These are phyloP conservation scores for Lentinula boryana DNA, from an alignment of 768 basidiomycete genomes.

Conservation along the genomic window DNA sequence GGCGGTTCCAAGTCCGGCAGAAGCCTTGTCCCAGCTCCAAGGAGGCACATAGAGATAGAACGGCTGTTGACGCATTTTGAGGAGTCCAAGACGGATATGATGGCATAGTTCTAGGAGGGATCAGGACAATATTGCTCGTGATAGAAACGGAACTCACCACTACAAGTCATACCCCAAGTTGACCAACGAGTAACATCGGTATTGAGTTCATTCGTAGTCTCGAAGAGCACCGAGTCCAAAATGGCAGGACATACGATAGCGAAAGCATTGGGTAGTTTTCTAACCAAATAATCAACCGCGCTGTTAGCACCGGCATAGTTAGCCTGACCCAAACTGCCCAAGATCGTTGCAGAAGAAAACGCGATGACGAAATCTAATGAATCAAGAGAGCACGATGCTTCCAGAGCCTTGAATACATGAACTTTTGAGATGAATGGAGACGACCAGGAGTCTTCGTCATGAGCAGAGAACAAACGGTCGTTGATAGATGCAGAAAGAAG, in stretches of 20 bases:
- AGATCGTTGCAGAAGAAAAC: slow-evolving; percentile 15
- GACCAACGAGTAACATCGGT: slow-evolving; percentile 3
- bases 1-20: slow-evolving; percentile 12
- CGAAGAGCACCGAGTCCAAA: slow-evolving; percentile 9
- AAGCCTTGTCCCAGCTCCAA: slow-evolving; percentile 16
- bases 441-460: slow-evolving; percentile 16
- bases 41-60: slow-evolving; percentile 18
- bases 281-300: slow-evolving; percentile 11
- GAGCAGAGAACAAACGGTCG: slow-evolving; percentile 15
- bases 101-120: slow-evolving; percentile 15
- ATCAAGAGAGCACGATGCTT: slow-evolving; percentile 7
- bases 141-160: slow-evolving; percentile 5
- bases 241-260: slow-evolving; percentile 15
- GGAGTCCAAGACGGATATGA: slow-evolving; percentile 19
- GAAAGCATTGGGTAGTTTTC: slow-evolving; percentile 12
- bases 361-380: slow-evolving; percentile 17
- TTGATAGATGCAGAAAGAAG: slow-evolving; percentile 13
- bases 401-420: slow-evolving; percentile 13
- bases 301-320: slow-evolving; percentile 19
- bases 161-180: slow-evolving; percentile 11
- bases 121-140: neutral
- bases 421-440: slow-evolving; percentile 13
- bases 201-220: slow-evolving; percentile 2
- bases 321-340: slow-evolving; percentile 17
- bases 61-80: slow-evolving; percentile 12